Evolutionary conservation across 495 filamentous ascomycete species (phyloP), one percentile per base, ranked within the genome.

Genomic region (Pyrenopolyporus hunteri): DNA sequence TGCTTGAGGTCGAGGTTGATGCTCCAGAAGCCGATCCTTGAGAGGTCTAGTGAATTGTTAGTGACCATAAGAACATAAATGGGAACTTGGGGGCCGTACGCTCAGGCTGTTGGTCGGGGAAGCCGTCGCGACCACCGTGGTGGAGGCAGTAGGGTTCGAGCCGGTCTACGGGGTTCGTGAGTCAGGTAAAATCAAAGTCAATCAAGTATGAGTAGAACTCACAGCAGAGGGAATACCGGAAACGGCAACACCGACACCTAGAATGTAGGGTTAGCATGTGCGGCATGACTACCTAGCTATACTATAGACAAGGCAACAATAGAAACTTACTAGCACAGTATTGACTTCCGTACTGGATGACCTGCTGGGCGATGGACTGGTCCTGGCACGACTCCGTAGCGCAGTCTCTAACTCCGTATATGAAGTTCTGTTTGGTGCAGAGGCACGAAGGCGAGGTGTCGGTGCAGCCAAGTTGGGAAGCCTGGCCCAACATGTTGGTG

Each of bases 321-420:
- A 11, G 28, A 14, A 26, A 60, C 69, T 40, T 67, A 65, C 64
- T 37, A 35, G 68, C 60, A 50, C 76, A 79, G 44, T 70, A 63
- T 33, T 64, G 55, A 52, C 72, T 62, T 37, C 63, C 76, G 55
- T 73, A 77, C 35, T 54, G 19, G 59, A 78, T 68, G 32, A 69
- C 69, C 10, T 57, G 51, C 33, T 68, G 55, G 43, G 73, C 70
- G 1, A 58, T 49, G n/a, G 55, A 55, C 5, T 69, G 57, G 26
- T 67, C 48, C 10, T 74, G 72, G 79, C 91, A 95, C 45, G 83
- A 80, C 74, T 88, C 72, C 52, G 76, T 72, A 46, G 89, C 83
- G 81, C 91, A 96, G 76, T 96, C 91, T 42, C 84, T 87, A 57
- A 96, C 78, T 69, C 91, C 91, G 68, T 85, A 89, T 57, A 73